Base-by-base conservation (phyloP, 129 eudicot species). In the Gnaphalium uliginosum region DNA sequence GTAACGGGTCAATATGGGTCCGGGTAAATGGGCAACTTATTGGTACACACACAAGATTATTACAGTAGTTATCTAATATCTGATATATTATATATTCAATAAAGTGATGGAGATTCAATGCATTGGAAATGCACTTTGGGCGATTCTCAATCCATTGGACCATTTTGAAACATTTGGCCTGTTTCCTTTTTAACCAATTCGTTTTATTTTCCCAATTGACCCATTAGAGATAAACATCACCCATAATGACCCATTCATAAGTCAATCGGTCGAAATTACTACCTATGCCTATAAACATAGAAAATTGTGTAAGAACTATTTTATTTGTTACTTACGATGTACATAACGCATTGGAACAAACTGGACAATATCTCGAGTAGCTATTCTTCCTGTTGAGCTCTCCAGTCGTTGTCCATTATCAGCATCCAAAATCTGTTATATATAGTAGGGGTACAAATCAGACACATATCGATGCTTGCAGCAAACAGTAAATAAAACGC, bases 351-450 rank as follows among this genome's bases (percentile, higher is more conserved):
- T 89, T 27, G 98, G 87, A 79, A 94, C 93, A 83, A 94, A 94
- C 79, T 94, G 98, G 50, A 94, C 98, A 79, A 88, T 88, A 84
- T 94, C 98, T 69, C 98, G 81, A 46, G 97, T 88, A 59, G 98
- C 98, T 73, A 94, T 73, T 72, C 97, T 86, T 77, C 98, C 98
- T 0, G 91, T 85, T 22, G 93, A 85, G 82, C 98, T 93, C 85
- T 93, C 93, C 77, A 93, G 64, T 67, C 96, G 87, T 50, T 78
- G 56, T 50, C 93, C 96, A 48, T 80, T 85, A 78, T 93, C 98
- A 80, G 93, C 98, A 82, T 93, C 98, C 75, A 93, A 84, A 72
- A 93, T 86, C 98, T 93, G 87, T 58, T 56, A 11, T 14, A 57
- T n/a, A 10, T 19, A 4, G 48, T n/a, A 39, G 48, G 22, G 39